These are phyloP conservation scores for Hortiboletus rubellus DNA, from an alignment of 1,284 basidiomycete genomes.

Conservation along the genomic window DNA sequence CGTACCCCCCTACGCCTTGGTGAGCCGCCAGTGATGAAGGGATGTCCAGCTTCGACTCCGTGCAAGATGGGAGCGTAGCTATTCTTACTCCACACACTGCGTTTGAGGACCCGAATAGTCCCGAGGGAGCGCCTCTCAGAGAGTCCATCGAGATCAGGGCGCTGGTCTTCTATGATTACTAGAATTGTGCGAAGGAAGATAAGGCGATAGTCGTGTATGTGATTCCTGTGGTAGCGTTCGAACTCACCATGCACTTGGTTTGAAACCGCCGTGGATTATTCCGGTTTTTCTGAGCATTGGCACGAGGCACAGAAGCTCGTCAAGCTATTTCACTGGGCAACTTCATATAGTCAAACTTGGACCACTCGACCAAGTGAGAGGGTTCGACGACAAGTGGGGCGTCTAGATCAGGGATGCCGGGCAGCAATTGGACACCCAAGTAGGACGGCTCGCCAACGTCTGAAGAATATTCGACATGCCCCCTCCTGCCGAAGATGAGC, in stretches of 20 bases:
- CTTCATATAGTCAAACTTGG: too few relatives aligned
- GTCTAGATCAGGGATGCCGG: too few relatives aligned
- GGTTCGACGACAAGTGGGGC: too few relatives aligned
- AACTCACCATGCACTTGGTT: neutral
- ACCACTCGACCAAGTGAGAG: too few relatives aligned
- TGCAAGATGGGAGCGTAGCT: slow-evolving; percentile 40
- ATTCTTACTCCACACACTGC: slow-evolving; percentile 46
- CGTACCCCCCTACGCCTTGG: slow-evolving; percentile 7
- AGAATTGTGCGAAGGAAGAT: neutral
- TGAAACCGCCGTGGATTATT: too few relatives aligned
- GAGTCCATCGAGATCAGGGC: slow-evolving; percentile 42
- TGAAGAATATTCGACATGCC: too few relatives aligned
- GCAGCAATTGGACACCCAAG: too few relatives aligned
- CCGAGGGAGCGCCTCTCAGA: slow-evolving; percentile 33
- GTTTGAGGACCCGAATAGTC: slow-evolving; percentile 41
- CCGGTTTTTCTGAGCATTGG: too few relatives aligned
- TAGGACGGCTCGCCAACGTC: too few relatives aligned
- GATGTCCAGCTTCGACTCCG: slow-evolving; percentile 10
- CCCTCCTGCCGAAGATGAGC: too few relatives aligned
- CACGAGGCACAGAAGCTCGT: too few relatives aligned
- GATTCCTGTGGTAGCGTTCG: neutral
- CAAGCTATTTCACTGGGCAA: too few relatives aligned
- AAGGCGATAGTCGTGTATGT: neutral
- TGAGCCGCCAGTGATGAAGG: neutral
- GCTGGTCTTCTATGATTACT: slow-evolving; percentile 39